Conservation (phyloP, 352 stramenopile species). For the Thalassiosira sp. region DNA sequence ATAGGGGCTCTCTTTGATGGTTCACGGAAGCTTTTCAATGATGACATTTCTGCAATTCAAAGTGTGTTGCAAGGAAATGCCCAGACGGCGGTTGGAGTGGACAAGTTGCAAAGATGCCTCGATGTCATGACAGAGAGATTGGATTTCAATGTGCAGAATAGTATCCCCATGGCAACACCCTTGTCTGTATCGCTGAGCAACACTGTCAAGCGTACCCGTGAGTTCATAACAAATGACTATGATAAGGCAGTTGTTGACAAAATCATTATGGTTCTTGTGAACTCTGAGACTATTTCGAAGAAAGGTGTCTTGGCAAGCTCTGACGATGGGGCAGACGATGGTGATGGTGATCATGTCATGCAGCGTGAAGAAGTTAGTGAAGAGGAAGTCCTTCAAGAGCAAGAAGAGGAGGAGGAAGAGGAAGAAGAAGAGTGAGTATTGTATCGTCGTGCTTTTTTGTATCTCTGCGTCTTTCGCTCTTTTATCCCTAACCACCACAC, state of each 20-base stretch:
- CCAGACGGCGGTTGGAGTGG: constrained; percentile 72
- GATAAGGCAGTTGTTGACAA: constrained; percentile 84
- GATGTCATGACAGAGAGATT: constrained; percentile 89
- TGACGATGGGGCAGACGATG: constrained; percentile 82
- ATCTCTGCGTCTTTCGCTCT: not conserved
- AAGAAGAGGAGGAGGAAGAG: constrained; percentile 85
- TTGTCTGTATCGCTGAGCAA: constrained; percentile 85
- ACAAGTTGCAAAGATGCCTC: constrained; percentile 82
- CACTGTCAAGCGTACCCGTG: constrained; percentile 77
- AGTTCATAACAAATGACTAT: constrained; percentile 85
- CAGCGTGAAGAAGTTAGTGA: constrained; percentile 87
- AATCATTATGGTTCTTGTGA: constrained; percentile 85
- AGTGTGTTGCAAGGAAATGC: constrained; percentile 72
- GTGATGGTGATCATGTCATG: constrained; percentile 86
- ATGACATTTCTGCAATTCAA: constrained; percentile 82
- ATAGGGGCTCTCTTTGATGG: constrained; percentile 71
- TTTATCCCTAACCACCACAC: constrained; percentile 6
- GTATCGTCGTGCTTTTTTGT: not conserved
- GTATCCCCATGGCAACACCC: constrained; percentile 81
- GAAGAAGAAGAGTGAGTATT: constrained; percentile 81
- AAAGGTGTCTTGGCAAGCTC: constrained; percentile 74
- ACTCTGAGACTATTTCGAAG: constrained; percentile 84
- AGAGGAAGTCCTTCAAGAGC: constrained; percentile 87
- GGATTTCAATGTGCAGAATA: constrained; percentile 89
- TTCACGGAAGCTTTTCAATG: constrained; percentile 74